Base-by-base conservation (phyloP, 768 basidiomycete species). In the Kwoniella shandongensis region DNA sequence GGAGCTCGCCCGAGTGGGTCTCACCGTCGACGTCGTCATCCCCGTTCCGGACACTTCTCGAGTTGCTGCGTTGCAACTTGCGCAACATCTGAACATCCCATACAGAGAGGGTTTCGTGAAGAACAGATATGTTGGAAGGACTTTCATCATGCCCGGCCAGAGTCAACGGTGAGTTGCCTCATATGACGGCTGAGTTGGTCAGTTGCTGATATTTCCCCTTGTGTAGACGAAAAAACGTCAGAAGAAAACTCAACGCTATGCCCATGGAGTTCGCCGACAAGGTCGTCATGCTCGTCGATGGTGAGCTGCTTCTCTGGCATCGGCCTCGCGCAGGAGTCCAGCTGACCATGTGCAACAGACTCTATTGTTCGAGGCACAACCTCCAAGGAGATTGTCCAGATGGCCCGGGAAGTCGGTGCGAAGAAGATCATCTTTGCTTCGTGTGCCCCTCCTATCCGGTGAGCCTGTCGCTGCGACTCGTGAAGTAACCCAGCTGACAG, bases 81-180 rank as follows among this genome's bases (percentile, higher is more conserved):
- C 96, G 18, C 94, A 99, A 75, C 87, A 86, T 69, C 81, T 98
- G 40, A 74, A 83, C 6, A 80, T 98, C 29, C 94, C 96, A 3
- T 99, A 98, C 77, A 85, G 96, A 44, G 96, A 99, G 79, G 96
- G 96, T 1, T 98, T 99, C 76, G 85, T 98, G 66, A 99, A 99
- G 81, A 99, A 99, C 76, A 85, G 96, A 30, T 99, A 99, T 78
- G 91, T 98, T 29, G 96, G 93, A 2, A 81, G 96, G 64, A 99
- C 96, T 0, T 99, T 99, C 76, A 98, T 99, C 78, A 99, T 99
- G 96, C 94, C 96, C 7, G 96, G 94, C 22, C 96, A 99, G 74
- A 88, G 90, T 76, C 88, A 91, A 86, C 84, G 92, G 89, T 85
- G 46, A 57, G 60, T 69, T 38, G n/a, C 32, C 26, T 15, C 29